A percentile compares a stretch with the other conserved stretches of the same genome.
Evolutionary conservation across 2,329 filamentous ascomycete genomes (phyloP).

Genomic region (Aspergillus pseudoglaucus): DNA sequence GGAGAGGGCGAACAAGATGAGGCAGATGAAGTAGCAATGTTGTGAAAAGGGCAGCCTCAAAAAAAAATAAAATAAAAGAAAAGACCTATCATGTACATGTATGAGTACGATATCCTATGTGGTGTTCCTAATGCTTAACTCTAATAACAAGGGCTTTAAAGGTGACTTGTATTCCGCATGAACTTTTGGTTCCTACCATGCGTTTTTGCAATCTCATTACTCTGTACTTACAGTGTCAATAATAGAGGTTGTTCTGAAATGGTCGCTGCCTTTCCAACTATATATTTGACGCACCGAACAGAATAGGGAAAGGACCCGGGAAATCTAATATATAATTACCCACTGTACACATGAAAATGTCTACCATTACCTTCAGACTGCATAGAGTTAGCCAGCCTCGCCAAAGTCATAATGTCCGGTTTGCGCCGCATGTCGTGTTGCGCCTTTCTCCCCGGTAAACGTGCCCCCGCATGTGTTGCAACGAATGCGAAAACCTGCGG

Average conservation of each 20-base stretch:
- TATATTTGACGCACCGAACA: too few species aligned
- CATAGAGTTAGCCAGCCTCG: conserved; percentile 31
- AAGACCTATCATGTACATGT: conserved; percentile 4
- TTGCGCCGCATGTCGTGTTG: conserved; percentile 39
- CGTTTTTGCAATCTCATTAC: too few species aligned
- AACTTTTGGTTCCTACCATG: too few species aligned
- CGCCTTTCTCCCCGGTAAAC: conserved; percentile 42
- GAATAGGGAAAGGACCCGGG: too few species aligned
- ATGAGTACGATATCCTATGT: conserved; percentile 10
- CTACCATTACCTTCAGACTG: neutral
- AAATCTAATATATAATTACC: too few species aligned
- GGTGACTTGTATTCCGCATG: too few species aligned
- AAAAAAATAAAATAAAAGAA: neutral
- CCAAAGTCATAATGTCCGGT: conserved; percentile 47
- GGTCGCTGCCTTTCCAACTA: too few species aligned
- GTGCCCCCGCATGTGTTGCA: conserved; percentile 57
- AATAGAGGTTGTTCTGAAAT: too few species aligned
- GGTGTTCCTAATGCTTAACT: neutral
- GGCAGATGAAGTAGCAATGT: conserved; percentile 35
- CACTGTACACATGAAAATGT: too few species aligned
- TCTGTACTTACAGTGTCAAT: too few species aligned
- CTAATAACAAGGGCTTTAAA: neutral
- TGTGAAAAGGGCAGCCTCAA: conserved; percentile 10
- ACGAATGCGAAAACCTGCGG: conserved; percentile 66
- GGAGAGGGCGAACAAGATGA: conserved; percentile 26